Evolutionary conservation across 164 flowering plant species (phyloP).

Genomic region (Macadamia tetraphylla): DNA sequence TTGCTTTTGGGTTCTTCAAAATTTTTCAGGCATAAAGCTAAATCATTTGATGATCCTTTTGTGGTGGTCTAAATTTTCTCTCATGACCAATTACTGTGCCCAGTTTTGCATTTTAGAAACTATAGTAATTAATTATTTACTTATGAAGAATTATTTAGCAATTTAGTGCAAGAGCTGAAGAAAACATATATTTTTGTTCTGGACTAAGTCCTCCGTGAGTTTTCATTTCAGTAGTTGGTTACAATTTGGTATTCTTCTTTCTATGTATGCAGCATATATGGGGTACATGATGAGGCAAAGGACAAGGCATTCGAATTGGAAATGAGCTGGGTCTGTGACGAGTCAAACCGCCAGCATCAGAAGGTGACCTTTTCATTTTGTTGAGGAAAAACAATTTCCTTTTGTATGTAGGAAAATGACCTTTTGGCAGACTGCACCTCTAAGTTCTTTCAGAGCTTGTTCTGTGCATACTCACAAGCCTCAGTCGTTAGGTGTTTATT

Average conservation of each 20-base stretch:
- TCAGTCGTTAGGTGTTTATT: too few species aligned
- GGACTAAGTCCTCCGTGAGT: background rate
- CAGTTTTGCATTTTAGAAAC: background rate
- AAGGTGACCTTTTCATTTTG: slow-evolving; percentile 41
- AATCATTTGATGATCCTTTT: background rate
- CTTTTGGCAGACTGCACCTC: too few species aligned
- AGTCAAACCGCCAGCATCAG: slow-evolving; percentile 81
- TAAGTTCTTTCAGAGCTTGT: too few species aligned
- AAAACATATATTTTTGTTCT: too few species aligned
- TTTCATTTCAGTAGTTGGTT: background rate
- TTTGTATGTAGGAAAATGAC: too few species aligned
- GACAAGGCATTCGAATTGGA: slow-evolving; percentile 96
- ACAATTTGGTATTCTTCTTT: background rate
- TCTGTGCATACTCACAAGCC: too few species aligned
- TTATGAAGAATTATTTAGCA: too few species aligned
- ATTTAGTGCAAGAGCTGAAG: too few species aligned
- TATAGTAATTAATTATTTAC: background rate
- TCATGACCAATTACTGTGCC: background rate
- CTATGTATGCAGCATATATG: slow-evolving; percentile 57
- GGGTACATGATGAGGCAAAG: slow-evolving; percentile 94
- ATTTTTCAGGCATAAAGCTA: background rate
- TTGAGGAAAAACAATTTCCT: too few species aligned
- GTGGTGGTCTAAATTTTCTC: background rate
- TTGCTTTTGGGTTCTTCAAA: too few species aligned
- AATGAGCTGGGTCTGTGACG: slow-evolving; percentile 98